Base-by-base conservation (phyloP, 2,329 filamentous ascomycete species). In the Fusarium piperis region DNA sequence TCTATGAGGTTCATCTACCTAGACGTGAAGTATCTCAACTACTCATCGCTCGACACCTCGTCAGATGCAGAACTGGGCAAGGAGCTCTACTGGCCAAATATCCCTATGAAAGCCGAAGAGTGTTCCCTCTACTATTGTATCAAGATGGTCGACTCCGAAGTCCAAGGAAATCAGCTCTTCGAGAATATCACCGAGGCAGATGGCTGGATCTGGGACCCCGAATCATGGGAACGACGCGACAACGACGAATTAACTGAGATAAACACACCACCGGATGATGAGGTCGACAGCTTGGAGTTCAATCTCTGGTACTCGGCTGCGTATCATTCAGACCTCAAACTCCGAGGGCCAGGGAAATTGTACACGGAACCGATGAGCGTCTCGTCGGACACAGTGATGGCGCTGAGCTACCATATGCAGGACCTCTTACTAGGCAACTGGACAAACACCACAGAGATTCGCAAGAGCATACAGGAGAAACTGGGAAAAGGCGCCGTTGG, bases 51-150 rank as follows among this genome's bases (percentile, higher is more conserved):
- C 3, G 16, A 23, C 18, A 26, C 52, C 3, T 8, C 15, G 2
- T 26, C 20, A 0, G 20, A 26, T 11, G 20, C 13, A 1, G 52
- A 38, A 13, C 4, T 35, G 4, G 20, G 26, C 33, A 38, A n/a
- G 6, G 10, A 15, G 6, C 18, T 26, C 5, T 36, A 36, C 16
- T 69, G 67, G 67, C 67, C 67, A 3, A 16, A 69, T 23, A n/a
- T 67, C 3, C 64, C 59, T 0, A 33, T 69, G 39, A 18, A 58
- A 0, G 67, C 63, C 8, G 44, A 51, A 39, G 67, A 69, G 12
- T 69, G 67, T 41, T 51, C 66, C 1, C n/a, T 69, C 1, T 51
- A 69, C 38, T 69, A 69, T n/a, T 69, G 59, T 15, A 44, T 69
- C 28, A 67, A 69, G 8, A 65, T 41, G 4, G 23, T 55, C 2